Evolutionary conservation across 805 yeast genomes (phyloP), one percentile per base, ranked within the genome.

Genomic region (Hanseniaspora osmophila): DNA sequence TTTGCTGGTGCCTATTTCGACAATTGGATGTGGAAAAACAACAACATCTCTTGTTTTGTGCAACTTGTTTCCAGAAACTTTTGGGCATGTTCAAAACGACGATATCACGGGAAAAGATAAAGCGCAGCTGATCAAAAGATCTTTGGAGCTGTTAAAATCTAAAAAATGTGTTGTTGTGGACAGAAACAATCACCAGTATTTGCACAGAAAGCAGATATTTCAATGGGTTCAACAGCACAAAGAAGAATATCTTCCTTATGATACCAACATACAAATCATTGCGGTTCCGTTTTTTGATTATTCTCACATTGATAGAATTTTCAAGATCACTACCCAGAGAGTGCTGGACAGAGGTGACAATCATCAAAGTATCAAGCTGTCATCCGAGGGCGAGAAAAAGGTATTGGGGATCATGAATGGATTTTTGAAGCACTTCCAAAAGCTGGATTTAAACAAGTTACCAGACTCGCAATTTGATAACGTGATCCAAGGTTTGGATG

Each of bases 1-100:
- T 56, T 71, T 84, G 0, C 55, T 92, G 2, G 74, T 86, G 1
- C 90, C 97, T 0, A 76, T 88, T 2, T 87, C 96, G 0, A 86
- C 95, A 0, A 74, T 90, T 44, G 97, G 97, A 0, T 85, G 96
- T 61, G 98, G 98, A 7, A 92, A 92, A 58, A 87, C 96, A 0
- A 86, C 96, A 0, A 74, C 84, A 0, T 75, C 84, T 6, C 58
- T 75, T 33, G 78, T 88, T 0, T 64, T 92, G 37, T 49, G 55
- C 0, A 55, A 68, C 10, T 59, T 88, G 10, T 78, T 67, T 46
- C 78, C 80, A 0, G 52, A 56, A 1, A 57, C 64, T 0, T 81
- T 94, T 80, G 80, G 74, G 0, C 83, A 80, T 53, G 68, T 84
- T 10, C 95, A 86, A 59, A 92, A 86, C 62, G 97, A 90, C 62